Evolutionary conservation across 2,329 filamentous ascomycete species (phyloP).

Genomic region (Cercospora sesami): DNA sequence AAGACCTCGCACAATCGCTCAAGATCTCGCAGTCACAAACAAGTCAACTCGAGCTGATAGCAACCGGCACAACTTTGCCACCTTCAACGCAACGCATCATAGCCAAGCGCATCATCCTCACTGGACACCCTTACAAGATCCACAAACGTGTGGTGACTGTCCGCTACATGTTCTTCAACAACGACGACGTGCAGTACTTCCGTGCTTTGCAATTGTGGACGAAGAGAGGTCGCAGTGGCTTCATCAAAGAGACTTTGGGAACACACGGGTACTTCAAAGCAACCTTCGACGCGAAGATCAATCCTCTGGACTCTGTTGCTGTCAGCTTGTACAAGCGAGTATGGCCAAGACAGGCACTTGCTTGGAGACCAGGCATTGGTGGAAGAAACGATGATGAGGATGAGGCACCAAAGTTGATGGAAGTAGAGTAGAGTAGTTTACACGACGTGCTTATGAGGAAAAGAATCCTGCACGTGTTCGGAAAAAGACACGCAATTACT

Average conservation of each 20-base stretch:
- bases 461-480: background rate
- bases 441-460: background rate
- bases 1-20: slow-evolving; percentile 41
- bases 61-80: slow-evolving; percentile 81
- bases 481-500: background rate
- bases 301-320: slow-evolving; percentile 90
- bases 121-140: slow-evolving; percentile 97
- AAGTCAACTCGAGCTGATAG: slow-evolving; percentile 66
- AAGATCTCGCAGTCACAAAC: slow-evolving; percentile 1
- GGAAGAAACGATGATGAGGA: background rate
- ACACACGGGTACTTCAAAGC: slow-evolving; percentile 99
- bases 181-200: slow-evolving; percentile 95
- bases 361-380: slow-evolving; percentile 22
- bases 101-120: slow-evolving; percentile 90
- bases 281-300: slow-evolving; percentile 93
- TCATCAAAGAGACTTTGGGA: slow-evolving; percentile 88
- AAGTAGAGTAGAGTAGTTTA: slow-evolving; percentile 11
- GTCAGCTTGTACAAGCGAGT: slow-evolving; percentile 66
- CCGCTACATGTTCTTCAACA: slow-evolving; percentile 99
- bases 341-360: slow-evolving; percentile 57
- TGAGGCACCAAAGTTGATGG: slow-evolving; percentile 25
- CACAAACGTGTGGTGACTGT: slow-evolving; percentile 97
- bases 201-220: slow-evolving; percentile 96
- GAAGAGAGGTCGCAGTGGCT: slow-evolving; percentile 80
- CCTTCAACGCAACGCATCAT: slow-evolving; percentile 75